Conservation (phyloP, 257 asterid species). For the Rhazya stricta region DNA sequence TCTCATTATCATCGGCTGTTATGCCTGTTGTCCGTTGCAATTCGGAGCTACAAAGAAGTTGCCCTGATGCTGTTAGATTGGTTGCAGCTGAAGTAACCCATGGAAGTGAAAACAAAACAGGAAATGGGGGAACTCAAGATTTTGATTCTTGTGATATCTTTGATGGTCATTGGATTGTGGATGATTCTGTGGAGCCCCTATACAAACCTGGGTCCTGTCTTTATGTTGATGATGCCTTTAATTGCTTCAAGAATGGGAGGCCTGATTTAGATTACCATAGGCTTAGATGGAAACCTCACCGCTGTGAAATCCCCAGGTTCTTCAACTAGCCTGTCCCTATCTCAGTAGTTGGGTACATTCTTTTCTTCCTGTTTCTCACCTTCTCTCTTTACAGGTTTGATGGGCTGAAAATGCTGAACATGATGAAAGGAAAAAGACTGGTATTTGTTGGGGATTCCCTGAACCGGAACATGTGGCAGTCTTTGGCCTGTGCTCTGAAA, state of each 20-base stretch:
- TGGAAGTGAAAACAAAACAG: neutral
- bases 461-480: conserved; percentile 73
- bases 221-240: conserved; percentile 43
- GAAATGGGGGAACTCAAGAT: neutral
- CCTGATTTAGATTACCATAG: conserved; percentile 39
- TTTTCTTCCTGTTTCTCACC: neutral
- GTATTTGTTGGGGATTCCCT: conserved; percentile 69
- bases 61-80: conserved; percentile 12
- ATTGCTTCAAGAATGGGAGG: conserved; percentile 62
- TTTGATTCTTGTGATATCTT: conserved; percentile 38
- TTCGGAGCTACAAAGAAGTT: conserved; percentile 8
- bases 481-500: conserved; percentile 47
- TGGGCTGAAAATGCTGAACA: conserved; percentile 47
- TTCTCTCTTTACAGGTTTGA: conserved; percentile 33
- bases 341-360: too few relatives aligned
- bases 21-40: conserved; percentile 18
- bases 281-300: conserved; percentile 50
- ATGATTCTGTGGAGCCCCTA: conserved; percentile 25
- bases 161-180: conserved; percentile 48
- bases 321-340: neutral
- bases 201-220: conserved; percentile 51
- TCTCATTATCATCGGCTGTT: conserved; percentile 17
- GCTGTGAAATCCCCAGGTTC: conserved; percentile 58
- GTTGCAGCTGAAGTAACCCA: neutral
- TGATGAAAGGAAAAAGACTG: conserved; percentile 48